Conservation (phyloP, 441 rosid genomes). For the Pelargonium exstipulatum region DNA sequence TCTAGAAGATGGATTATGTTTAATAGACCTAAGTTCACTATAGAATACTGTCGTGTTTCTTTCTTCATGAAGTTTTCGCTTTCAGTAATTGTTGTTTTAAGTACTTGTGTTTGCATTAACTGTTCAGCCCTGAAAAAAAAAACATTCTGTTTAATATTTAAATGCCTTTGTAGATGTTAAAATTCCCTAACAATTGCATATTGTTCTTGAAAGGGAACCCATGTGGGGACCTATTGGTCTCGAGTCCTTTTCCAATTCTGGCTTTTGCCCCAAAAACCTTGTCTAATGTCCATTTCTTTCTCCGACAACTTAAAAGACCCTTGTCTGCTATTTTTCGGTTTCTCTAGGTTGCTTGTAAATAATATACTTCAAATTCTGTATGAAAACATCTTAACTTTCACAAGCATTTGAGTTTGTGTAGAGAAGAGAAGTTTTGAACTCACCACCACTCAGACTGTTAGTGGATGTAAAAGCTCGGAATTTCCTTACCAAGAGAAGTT, state of each 20-base stretch:
- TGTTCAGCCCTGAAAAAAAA: slow-evolving; percentile 10
- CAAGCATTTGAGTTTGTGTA: slow-evolving; percentile 27
- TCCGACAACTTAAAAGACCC: slow-evolving; percentile 68
- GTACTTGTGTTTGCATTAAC: slow-evolving; percentile 18
- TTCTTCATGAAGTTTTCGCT: neutral
- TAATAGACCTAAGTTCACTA: neutral
- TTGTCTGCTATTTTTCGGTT: slow-evolving; percentile 41
- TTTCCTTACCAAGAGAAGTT: slow-evolving; percentile 33
- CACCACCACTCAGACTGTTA: slow-evolving; percentile 36
- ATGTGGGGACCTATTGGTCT: slow-evolving; percentile 46
- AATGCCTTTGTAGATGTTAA: slow-evolving; percentile 26
- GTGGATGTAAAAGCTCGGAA: slow-evolving; percentile 43
- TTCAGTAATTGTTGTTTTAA: slow-evolving; percentile 10
- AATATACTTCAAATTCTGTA: slow-evolving; percentile 23
- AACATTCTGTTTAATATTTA: slow-evolving; percentile 45
- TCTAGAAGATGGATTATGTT: slow-evolving; percentile 1
- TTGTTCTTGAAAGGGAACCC: slow-evolving; percentile 24
- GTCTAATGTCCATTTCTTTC: slow-evolving; percentile 59
- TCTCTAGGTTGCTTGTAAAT: slow-evolving; percentile 30
- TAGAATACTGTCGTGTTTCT: neutral
- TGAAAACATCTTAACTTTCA: slow-evolving; percentile 36
- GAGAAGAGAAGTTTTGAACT: slow-evolving; percentile 27
- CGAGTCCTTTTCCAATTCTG: slow-evolving; percentile 48
- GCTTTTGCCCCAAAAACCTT: slow-evolving; percentile 63
- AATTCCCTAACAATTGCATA: slow-evolving; percentile 29